These are phyloP conservation scores for Acer yangbiense DNA, from an alignment of 345 rosid genomes.

Conservation along the genomic window DNA sequence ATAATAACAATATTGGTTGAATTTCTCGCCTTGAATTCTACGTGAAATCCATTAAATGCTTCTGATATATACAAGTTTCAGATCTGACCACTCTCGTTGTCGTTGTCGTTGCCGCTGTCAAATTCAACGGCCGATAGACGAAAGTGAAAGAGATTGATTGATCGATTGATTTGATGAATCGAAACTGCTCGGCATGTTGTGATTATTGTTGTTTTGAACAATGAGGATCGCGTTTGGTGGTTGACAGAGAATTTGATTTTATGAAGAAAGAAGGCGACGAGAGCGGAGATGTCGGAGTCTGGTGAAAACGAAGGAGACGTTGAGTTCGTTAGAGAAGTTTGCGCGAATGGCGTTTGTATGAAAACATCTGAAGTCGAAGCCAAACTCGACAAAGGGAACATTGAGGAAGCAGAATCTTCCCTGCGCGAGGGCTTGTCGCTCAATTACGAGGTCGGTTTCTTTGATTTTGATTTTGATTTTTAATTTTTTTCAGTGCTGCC, in stretches of 20 bases:
- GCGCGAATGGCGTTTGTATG: slow-evolving; percentile 75
- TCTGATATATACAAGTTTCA: background rate
- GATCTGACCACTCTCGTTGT: slow-evolving; percentile 4
- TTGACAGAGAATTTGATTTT: background rate
- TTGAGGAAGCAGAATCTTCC: slow-evolving; percentile 91
- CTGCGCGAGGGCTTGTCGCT: slow-evolving; percentile 85
- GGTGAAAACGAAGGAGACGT: slow-evolving; percentile 34
- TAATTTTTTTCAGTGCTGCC: background rate
- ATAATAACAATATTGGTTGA: background rate
- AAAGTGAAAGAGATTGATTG: background rate
- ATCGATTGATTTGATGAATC: background rate
- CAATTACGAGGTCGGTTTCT: slow-evolving; percentile 67
- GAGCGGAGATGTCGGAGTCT: slow-evolving; percentile 37
- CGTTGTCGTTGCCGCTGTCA: background rate
- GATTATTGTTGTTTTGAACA: background rate
- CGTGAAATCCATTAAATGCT: background rate
- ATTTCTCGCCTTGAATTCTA: background rate
- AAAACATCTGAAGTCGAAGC: slow-evolving; percentile 80
- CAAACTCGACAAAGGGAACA: slow-evolving; percentile 86
- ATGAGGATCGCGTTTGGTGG: background rate
- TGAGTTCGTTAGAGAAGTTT: slow-evolving; percentile 40
- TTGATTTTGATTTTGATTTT: background rate
- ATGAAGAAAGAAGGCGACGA: slow-evolving; percentile 23
- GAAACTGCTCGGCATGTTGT: background rate
- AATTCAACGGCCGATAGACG: background rate